Evolutionary conservation across 192 early-diverging fungal species (phyloP), one percentile per base, ranked within the genome.

Genomic region (Funneliformis geosporum): DNA sequence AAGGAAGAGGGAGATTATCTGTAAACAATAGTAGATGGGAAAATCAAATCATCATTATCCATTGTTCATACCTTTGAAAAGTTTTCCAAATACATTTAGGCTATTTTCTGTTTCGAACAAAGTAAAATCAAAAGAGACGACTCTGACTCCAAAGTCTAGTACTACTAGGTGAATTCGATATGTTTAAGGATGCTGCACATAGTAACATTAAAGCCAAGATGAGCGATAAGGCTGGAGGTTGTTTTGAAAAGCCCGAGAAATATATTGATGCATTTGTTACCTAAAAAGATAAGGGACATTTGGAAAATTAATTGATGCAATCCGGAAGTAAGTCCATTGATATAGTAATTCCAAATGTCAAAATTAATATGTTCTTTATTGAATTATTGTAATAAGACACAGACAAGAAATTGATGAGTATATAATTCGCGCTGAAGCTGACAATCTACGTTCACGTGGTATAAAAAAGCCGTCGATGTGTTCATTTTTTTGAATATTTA

Each of bases 321-420:
- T 75, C 28, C 60, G 39, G 39, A 75, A 8, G 60, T 75, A 62
- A 75, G 59, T 6, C 27, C 12, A 60, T 14, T n/a, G n/a, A n/a
- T n/a, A n/a, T n/a, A n/a, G n/a, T n/a, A n/a, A n/a, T n/a, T n/a
- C n/a, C n/a, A n/a, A n/a, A n/a, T n/a, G n/a, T n/a, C n/a, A n/a
- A n/a, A n/a, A n/a, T n/a, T 47, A 12, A 39, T 62, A 9, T 74
- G 1, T 23, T 38, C n/a, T 74, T 74, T 55, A 74, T 14, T 46
- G 9, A 60, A n/a, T 74, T 42, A 59, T 74, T 55, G 25, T 7
- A 25, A 74, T 38, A 74, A 74, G 73, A 2, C 73, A 74, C 18
- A 74, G 38, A 23, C 25, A 33, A 47, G 28, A 59, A 55, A 33
- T 74, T 28, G 50, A 74, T 25, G 55, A 74, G 47, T 60, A 74